Evolutionary conservation across 192 early-diverging fungal genomes (phyloP).

Genomic region (Coemansia sp.): DNA sequence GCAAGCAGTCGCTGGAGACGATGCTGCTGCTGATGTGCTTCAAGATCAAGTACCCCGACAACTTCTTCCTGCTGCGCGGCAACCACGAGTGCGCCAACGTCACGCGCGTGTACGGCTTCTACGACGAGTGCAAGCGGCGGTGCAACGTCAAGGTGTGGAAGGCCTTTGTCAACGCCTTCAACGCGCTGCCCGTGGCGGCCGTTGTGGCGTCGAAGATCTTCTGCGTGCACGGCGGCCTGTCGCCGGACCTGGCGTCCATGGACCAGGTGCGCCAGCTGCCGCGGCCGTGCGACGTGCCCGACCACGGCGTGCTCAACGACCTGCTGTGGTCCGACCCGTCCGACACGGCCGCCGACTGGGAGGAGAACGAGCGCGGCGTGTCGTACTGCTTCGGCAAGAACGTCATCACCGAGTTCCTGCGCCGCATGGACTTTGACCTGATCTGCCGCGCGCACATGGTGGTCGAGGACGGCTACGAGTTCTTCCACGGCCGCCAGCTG

Average conservation of each 20-base stretch:
- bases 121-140: constrained; percentile 90
- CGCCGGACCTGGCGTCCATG: constrained; percentile 89
- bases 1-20: constrained; percentile 93
- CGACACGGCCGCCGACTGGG: constrained; percentile 75
- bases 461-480: constrained; percentile 97
- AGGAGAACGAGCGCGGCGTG: constrained; percentile 95
- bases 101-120: constrained; percentile 97
- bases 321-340: constrained; percentile 88
- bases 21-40: constrained; percentile 92
- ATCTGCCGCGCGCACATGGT: constrained; percentile 95
- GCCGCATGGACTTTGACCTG: constrained; percentile 88
- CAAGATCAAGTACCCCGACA: constrained; percentile 97
- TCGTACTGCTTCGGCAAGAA: constrained; percentile 90
- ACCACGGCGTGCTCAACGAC: constrained; percentile 95
- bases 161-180: constrained; percentile 91
- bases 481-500: constrained; percentile 86
- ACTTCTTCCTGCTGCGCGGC: constrained; percentile 92
- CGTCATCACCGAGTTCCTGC: constrained; percentile 82
- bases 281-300: constrained; percentile 91
- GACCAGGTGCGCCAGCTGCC: constrained; percentile 86
- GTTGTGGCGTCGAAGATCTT: constrained; percentile 91
- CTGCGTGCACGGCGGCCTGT: constrained; percentile 95
- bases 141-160: constrained; percentile 88
- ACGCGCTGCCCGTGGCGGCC: constrained; percentile 88
- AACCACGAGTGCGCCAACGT: constrained; percentile 98